phyloP scores from a whole-genome alignment of 2,329 filamentous ascomycete genomes.

The Aquanectria penicillioides region DNA sequence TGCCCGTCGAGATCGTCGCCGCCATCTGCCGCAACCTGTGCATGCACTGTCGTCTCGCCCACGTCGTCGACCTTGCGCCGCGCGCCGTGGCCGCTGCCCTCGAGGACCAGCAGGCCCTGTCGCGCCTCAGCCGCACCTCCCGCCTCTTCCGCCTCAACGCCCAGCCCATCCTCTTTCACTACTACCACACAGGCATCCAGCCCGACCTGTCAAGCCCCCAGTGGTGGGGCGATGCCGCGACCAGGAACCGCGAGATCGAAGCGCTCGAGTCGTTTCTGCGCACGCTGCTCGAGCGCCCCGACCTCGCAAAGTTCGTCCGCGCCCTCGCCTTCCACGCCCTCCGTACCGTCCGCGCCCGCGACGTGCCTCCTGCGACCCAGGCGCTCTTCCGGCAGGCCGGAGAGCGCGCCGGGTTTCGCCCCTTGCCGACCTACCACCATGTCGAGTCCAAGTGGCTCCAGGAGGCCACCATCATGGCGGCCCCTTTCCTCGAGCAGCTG shows the following conservation, averaged over 20 bases:
- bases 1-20: slow-evolving; percentile 40
- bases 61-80: slow-evolving; percentile 39
- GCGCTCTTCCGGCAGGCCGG: slow-evolving; percentile 40
- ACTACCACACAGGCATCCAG: slow-evolving; percentile 37
- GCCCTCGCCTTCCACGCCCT: slow-evolving; percentile 39
- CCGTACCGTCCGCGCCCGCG: slow-evolving; percentile 20
- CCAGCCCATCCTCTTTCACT: slow-evolving; percentile 40
- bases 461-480: slow-evolving; percentile 42
- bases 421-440: slow-evolving; percentile 34
- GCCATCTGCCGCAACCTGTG: slow-evolving; percentile 40
- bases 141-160: slow-evolving; percentile 33
- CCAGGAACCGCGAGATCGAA: slow-evolving; percentile 29
- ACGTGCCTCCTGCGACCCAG: slow-evolving; percentile 31
- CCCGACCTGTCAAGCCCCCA: slow-evolving; percentile 22
- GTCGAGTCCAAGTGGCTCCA: slow-evolving; percentile 42
- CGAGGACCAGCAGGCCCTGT: slow-evolving; percentile 38
- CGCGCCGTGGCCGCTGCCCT: slow-evolving; percentile 34
- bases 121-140: slow-evolving; percentile 40
- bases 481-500: slow-evolving; percentile 39
- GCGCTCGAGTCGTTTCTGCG: slow-evolving; percentile 36
- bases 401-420: slow-evolving; percentile 38
- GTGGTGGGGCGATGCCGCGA: slow-evolving; percentile 24
- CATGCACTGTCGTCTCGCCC: slow-evolving; percentile 38
- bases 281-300: slow-evolving; percentile 36
- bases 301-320: slow-evolving; percentile 38